Percentiles rank a stretch among this genome's conserved stretches.
Conservation (phyloP, 331 rosid genomes). For the Acacia pycnantha region DNA sequence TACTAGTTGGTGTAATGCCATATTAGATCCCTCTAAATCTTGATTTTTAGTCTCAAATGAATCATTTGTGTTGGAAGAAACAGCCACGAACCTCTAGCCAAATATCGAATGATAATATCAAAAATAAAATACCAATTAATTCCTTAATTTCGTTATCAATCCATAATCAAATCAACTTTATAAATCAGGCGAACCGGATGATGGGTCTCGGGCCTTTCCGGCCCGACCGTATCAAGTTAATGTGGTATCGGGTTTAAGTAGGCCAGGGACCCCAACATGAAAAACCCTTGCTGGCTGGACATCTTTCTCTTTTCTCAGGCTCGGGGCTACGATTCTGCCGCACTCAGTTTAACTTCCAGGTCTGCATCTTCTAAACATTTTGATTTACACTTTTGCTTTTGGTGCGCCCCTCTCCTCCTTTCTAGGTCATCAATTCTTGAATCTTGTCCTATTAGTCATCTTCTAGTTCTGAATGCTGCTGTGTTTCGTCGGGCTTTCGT, state of each 20-base stretch:
- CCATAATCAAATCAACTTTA: too few relatives aligned
- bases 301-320: background rate
- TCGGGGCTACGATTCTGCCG: background rate
- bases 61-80: too few relatives aligned
- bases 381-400: background rate
- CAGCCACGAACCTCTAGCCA: too few relatives aligned
- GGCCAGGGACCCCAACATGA: background rate
- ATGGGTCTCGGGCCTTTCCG: too few relatives aligned
- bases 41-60: rapidly evolving
- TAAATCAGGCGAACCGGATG: too few relatives aligned
- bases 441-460: background rate
- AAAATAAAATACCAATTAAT: too few relatives aligned
- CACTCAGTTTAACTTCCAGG: background rate
- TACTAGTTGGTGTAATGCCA: too few relatives aligned
- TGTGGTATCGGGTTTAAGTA: too few relatives aligned
- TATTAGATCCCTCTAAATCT: rapidly evolving
- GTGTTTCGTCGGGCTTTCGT: background rate
- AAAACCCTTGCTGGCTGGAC: background rate
- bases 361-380: background rate
- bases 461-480: background rate
- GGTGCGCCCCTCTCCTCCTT: background rate
- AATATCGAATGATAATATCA: too few relatives aligned
- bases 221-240: too few relatives aligned
- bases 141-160: too few relatives aligned
- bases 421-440: background rate